These are phyloP conservation scores for Homolaphlyctis polyrhiza DNA, from an alignment of 371 early-diverging fungal genomes.

Conservation along the genomic window DNA sequence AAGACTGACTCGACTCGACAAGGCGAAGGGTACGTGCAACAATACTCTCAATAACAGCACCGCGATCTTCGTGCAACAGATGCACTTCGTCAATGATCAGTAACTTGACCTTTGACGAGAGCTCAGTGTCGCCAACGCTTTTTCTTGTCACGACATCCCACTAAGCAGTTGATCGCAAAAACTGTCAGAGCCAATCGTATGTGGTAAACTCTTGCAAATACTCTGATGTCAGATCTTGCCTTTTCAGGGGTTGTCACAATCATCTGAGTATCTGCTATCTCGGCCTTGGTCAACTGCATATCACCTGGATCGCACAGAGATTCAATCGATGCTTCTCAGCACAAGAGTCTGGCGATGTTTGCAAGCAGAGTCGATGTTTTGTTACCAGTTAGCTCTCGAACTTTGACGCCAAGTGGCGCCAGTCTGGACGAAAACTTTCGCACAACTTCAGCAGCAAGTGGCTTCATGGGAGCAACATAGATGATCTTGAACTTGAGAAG, in stretches of 20 bases:
- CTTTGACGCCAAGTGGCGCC: conserved; percentile 66
- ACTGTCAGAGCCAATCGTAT: no score
- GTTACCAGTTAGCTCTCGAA: conserved; percentile 81
- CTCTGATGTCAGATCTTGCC: not conserved
- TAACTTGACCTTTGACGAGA: conserved; percentile 83
- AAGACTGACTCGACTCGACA: conserved; percentile 84
- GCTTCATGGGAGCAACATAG: conserved; percentile 99
- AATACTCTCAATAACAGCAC: conserved; percentile 96
- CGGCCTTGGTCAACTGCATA: conserved; percentile 92
- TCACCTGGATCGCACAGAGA: conserved; percentile 72
- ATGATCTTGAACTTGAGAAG: conserved; percentile 87
- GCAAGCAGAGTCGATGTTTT: no score
- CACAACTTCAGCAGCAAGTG: conserved; percentile 96
- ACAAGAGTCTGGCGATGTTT: no score
- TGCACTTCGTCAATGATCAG: conserved; percentile 99
- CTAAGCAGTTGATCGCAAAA: conserved; percentile 1
- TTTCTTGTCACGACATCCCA: conserved; percentile 99
- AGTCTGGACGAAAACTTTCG: conserved; percentile 86
- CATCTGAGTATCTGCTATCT: conserved; percentile 88
- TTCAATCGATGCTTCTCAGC: no score
- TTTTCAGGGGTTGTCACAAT: conserved; percentile 99
- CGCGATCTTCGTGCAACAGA: conserved; percentile 97
- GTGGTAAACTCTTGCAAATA: no score
- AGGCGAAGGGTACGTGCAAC: conserved; percentile 94
- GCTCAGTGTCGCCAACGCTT: conserved; percentile 83